Conservation (phyloP, 345 rosid species). For the Eucalyptus decipiens region DNA sequence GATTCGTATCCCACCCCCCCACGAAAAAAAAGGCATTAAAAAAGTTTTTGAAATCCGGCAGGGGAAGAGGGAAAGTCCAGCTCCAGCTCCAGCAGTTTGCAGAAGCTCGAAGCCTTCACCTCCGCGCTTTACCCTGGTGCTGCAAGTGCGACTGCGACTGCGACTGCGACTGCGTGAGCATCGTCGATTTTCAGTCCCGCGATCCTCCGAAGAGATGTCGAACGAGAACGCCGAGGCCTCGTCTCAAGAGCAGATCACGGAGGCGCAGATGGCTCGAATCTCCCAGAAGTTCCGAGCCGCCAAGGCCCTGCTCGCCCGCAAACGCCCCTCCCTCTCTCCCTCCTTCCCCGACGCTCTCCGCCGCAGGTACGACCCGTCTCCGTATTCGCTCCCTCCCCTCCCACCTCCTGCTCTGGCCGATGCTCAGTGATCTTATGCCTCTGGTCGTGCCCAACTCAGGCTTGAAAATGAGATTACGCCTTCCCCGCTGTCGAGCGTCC, state of each 20-base stretch:
- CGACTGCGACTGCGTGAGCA: neutral
- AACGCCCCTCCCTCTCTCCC: constrained; percentile 41
- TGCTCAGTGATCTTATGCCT: neutral
- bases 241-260: neutral
- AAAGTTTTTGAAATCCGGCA: neutral
- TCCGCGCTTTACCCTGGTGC: neutral
- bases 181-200: neutral
- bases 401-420: too few species aligned
- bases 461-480: neutral
- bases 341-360: neutral
- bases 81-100: neutral
- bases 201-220: neutral
- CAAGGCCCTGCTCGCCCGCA: constrained; percentile 57
- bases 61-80: neutral
- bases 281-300: constrained; percentile 52
- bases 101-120: neutral
- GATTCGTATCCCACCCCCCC: too few species aligned
- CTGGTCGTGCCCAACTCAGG: neutral
- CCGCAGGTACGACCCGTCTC: neutral
- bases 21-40: neutral
- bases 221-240: neutral
- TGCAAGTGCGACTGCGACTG: neutral
- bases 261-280: constrained; percentile 27
- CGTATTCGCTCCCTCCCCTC: neutral
- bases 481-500: constrained; percentile 1